A percentile compares a stretch with the other conserved stretches of the same genome.
Conservation (phyloP, 2,329 filamentous ascomycete genomes). For the Triangularia setosa region DNA sequence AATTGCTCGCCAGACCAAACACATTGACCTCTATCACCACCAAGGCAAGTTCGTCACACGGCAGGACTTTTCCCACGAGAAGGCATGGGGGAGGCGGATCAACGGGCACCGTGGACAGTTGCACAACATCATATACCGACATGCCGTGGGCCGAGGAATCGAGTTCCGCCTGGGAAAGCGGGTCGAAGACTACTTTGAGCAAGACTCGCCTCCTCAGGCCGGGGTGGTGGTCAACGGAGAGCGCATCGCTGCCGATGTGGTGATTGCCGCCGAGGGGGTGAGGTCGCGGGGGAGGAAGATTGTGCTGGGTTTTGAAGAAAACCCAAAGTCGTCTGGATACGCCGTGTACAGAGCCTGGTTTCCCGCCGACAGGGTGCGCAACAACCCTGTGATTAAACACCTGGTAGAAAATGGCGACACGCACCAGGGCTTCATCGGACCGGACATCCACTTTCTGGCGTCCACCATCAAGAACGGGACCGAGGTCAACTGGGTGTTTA, state of each 20-base stretch:
- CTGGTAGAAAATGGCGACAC: constrained; percentile 46
- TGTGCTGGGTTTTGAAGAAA: constrained; percentile 41
- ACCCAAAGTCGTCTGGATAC: constrained; percentile 40
- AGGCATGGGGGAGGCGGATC: constrained; percentile 43
- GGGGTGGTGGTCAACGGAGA: constrained; percentile 42
- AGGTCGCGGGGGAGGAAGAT: constrained; percentile 44
- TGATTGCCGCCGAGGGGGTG: constrained; percentile 46
- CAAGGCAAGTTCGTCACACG: constrained; percentile 48
- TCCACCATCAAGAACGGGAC: constrained; percentile 49
- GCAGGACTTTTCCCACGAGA: constrained; percentile 35
- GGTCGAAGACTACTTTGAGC: constrained; percentile 47
- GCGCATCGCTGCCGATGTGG: constrained; percentile 39
- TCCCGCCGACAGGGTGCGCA: constrained; percentile 40
- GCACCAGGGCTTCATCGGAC: constrained; percentile 49
- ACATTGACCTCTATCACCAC: constrained; percentile 40
- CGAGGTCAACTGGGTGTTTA: constrained; percentile 53
- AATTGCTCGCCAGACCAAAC: constrained; percentile 45
- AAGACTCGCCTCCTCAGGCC: constrained; percentile 32
- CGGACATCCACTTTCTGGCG: constrained; percentile 49
- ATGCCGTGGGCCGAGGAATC: constrained; percentile 47
- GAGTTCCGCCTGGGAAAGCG: constrained; percentile 43
- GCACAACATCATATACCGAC: constrained; percentile 49
- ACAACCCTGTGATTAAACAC: constrained; percentile 42
- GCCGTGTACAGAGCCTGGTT: constrained; percentile 46
- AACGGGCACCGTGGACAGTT: constrained; percentile 53